Evolutionary conservation across 2,329 filamentous ascomycete genomes (phyloP), one percentile per base, ranked within the genome.

Genomic region (Didymella pinodella): DNA sequence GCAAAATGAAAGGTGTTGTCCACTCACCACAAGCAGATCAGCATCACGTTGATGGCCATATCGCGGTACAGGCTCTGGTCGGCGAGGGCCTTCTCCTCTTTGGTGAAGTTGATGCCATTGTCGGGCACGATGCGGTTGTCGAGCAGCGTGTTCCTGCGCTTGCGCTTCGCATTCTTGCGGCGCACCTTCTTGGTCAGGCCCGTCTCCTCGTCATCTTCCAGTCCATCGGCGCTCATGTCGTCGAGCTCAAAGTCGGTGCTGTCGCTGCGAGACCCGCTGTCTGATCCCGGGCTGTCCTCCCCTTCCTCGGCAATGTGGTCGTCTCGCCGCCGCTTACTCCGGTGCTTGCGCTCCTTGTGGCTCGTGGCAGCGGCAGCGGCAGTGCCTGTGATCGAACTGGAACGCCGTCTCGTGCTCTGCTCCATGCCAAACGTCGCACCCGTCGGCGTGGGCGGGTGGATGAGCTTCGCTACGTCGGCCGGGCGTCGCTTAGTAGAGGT

Each of bases 131-230:
- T 86, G 62, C 91, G 85, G 75, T 92, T 88, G 77, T 94, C 90
- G 61, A 95, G 78, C 66, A 85, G 81, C 18, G 88, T 90, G 73
- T 91, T 90, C 72, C 87, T 84, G 76, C 84, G 83, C 78, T 87
- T 87, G 78, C 86, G 86, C 69, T 84, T 84, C 72, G 87, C 86
- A 68, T 88, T 88, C 73, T 88, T 86, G 65, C 85, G 84, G 75
- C 87, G 86, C 69, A 94, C 90, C 70, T 87, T 85, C 61, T 85
- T 84, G 36, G 92, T 96, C 66, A 97, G 81, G 0, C 93, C 93
- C 2, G 91, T 91, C 82, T 97, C 93, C 79, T 96, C 93, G 73
- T 97, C 93, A 68, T 94, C 91, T 61, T 91, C 77, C 25, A 79
- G 87, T 28, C 91, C 90, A 64, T 92, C 89, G 65, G 92, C 90